Evolutionary conservation across 208 protist genomes (phyloP).

Genomic region (Trypanosoma melophagium): DNA sequence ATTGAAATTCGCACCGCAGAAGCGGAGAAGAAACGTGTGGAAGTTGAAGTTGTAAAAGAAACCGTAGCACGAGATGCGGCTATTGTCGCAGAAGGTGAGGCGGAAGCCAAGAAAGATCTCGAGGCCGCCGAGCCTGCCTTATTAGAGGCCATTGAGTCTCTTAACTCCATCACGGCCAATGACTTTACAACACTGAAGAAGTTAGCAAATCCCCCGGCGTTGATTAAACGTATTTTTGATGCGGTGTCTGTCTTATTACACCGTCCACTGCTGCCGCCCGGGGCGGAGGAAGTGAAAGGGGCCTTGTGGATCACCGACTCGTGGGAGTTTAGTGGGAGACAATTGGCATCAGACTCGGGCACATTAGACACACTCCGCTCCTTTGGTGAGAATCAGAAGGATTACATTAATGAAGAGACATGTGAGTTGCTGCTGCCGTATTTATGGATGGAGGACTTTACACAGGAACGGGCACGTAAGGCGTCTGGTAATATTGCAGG

Average conservation of each 20-base stretch:
- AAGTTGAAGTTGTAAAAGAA: slow-evolving; percentile 94
- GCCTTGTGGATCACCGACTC: slow-evolving; percentile 89
- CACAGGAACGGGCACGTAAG: slow-evolving; percentile 89
- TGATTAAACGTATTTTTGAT: slow-evolving; percentile 98
- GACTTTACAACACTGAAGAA: slow-evolving; percentile 95
- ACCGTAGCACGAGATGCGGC: slow-evolving; percentile 84
- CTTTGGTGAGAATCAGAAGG: slow-evolving; percentile 89
- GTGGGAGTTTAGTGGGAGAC: slow-evolving; percentile 85
- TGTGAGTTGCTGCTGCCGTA: slow-evolving; percentile 98
- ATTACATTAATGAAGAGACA: slow-evolving; percentile 98
- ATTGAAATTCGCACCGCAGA: slow-evolving; percentile 92
- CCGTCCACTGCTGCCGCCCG: slow-evolving; percentile 69
- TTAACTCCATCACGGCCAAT: slow-evolving; percentile 92
- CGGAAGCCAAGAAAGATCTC: slow-evolving; percentile 95
- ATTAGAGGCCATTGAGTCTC: slow-evolving; percentile 90
- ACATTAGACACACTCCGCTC: slow-evolving; percentile 79
- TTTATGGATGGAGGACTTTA: slow-evolving; percentile 95
- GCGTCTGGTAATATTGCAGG: slow-evolving; percentile 91
- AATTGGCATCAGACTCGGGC: slow-evolving; percentile 75
- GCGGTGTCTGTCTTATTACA: slow-evolving; percentile 95
- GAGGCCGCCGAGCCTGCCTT: slow-evolving; percentile 93
- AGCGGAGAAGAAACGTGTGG: slow-evolving; percentile 95
- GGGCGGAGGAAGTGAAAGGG: slow-evolving; percentile 83
- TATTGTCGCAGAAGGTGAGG: slow-evolving; percentile 90
- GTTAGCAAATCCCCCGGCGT: slow-evolving; percentile 93